These are phyloP conservation scores for Schizochytrium sp. DNA, from an alignment of 108 stramenopile species.

Conservation along the genomic window DNA sequence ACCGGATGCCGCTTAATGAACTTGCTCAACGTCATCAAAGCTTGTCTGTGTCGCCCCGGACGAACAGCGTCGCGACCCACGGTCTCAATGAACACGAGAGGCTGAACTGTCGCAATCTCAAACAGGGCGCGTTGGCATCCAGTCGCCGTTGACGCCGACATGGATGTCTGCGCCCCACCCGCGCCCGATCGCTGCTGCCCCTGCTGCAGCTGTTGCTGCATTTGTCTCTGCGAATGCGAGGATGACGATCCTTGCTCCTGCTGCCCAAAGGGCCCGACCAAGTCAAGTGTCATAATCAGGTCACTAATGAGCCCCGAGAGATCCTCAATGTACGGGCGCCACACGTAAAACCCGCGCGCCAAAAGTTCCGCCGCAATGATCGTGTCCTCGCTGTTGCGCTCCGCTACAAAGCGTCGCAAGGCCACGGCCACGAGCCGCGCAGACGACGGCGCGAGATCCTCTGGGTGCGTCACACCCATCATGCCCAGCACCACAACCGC, in stretches of 20 bases:
- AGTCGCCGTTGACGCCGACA: neutral
- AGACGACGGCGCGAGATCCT: neutral
- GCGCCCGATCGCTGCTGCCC: no score
- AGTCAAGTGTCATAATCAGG: neutral
- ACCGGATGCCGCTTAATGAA: neutral
- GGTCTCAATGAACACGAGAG: neutral
- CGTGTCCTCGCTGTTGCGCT: neutral
- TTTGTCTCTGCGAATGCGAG: no score
- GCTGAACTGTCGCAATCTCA: neutral
- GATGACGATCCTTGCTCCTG: neutral
- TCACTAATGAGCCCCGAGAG: neutral
- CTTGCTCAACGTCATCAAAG: neutral
- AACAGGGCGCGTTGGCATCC: neutral
- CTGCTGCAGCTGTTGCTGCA: no score
- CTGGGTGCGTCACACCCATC: neutral
- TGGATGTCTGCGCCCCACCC: no score
- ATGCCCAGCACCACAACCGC: slow-evolving; percentile 15
- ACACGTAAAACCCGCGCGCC: slow-evolving; percentile 13
- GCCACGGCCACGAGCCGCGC: neutral
- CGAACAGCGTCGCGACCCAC: neutral
- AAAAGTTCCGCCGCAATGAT: neutral
- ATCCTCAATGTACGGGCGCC: neutral
- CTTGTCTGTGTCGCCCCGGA: neutral
- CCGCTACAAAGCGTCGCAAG: neutral
- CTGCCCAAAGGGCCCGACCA: neutral